Evolutionary conservation across 2,329 filamentous ascomycete species (phyloP), one percentile per base, ranked within the genome.

Genomic region (Microascus cirrosus): DNA sequence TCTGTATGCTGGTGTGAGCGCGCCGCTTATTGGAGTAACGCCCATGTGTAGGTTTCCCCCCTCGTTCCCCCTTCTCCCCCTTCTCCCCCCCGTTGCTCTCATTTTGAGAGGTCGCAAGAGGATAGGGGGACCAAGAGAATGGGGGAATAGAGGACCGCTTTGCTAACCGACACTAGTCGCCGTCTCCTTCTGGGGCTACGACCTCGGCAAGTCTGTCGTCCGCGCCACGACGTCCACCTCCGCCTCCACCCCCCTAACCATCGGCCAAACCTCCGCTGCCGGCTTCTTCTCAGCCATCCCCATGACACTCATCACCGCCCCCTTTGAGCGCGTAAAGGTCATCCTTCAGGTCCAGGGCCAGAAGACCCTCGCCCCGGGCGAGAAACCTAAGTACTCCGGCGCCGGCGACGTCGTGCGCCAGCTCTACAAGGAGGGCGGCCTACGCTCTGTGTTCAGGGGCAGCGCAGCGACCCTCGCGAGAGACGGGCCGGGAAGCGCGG

Each of bases 321-420:
- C 94, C 61, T 97, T 99, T 71, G 94, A 99, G 80, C 93, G 94
- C 68, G 91, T 99, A 65, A 99, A 99, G 76, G 93, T 99, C 58
- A 91, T 99, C 62, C 86, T 99, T 1, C 94, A 99, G 73, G 95
- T 97, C 64, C 94, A 97, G 75, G 92, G 91, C 67, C 91, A 96
- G 73, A 91, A 92, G 74, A 83, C 90, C 72, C 85, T 94, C 48
- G 84, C 85, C 0, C 89, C 92, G 0, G 93, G 92, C 67, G 88
- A 96, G 76, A 95, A 96, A 74, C 92, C 91, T 18, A 90, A 89
- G 68, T 97, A 97, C 79, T 82, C 79, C 52, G 92, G 92, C 68
- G 91, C 89, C 60, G 62, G 89, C 56, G 94, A 97, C 73, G 94
- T 97, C 54, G 94, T 96, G 32, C 84, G 89, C 63, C 92, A 96